Conservation (phyloP, 345 rosid species). For the Excoecaria agallocha region DNA sequence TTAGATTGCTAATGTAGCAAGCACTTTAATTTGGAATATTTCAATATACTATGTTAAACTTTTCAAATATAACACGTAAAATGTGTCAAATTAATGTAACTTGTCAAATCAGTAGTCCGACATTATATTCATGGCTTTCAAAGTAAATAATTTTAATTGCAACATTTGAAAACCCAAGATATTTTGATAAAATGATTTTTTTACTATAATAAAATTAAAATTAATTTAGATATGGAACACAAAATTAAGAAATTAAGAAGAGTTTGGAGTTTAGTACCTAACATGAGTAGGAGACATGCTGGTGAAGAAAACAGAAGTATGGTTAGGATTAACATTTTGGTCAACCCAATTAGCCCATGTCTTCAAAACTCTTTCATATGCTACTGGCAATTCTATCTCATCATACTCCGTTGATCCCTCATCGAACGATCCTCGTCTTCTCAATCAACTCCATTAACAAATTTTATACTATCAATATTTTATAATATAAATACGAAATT, state of each 20-base stretch:
- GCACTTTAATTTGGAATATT: no score
- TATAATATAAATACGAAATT: no score
- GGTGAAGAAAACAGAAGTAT: constrained; percentile 24
- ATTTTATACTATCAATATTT: no score
- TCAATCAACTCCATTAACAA: constrained; percentile 9
- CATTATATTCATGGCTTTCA: no score
- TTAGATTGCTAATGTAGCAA: no score
- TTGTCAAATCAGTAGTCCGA: background rate
- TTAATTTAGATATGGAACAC: no score
- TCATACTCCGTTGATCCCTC: constrained; percentile 19
- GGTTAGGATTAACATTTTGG: constrained; percentile 23
- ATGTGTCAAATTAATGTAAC: background rate
- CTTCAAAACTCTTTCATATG: constrained; percentile 27
- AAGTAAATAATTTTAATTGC: no score
- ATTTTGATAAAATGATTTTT: no score
- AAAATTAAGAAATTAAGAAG: background rate
- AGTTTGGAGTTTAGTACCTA: background rate
- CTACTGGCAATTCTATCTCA: constrained; percentile 23
- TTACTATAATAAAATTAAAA: no score
- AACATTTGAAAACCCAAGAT: no score
- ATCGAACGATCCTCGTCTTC: constrained; percentile 16
- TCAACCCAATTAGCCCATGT: constrained; percentile 32
- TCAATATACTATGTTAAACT: background rate
- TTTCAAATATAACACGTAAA: background rate
- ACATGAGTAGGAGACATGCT: constrained; percentile 27